A percentile compares a stretch with the other conserved stretches of the same genome.
Evolutionary conservation across 306 rosid species (phyloP).

Genomic region (Cucumis hystrix): DNA sequence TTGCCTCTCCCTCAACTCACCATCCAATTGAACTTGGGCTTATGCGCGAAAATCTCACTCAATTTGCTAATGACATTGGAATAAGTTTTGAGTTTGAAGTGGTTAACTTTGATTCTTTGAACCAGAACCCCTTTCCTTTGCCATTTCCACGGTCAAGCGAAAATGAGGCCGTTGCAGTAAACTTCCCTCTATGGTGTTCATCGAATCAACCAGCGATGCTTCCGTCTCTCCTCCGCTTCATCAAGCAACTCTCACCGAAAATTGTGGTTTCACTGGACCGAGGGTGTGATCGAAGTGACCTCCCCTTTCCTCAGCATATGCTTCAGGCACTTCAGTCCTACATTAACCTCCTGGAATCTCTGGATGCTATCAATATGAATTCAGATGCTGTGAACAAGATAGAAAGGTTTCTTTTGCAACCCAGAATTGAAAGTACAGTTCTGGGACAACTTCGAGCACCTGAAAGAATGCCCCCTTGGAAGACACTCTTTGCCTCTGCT

Average conservation of each 20-base stretch:
- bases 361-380: slow-evolving; percentile 22
- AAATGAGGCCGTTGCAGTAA: slow-evolving; percentile 25
- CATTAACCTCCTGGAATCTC: slow-evolving; percentile 26
- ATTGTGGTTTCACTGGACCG: slow-evolving; percentile 29
- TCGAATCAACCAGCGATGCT: slow-evolving; percentile 24
- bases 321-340: slow-evolving; percentile 29
- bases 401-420: slow-evolving; percentile 32
- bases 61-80: slow-evolving; percentile 27
- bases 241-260: slow-evolving; percentile 32
- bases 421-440: slow-evolving; percentile 25
- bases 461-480: slow-evolving; percentile 25
- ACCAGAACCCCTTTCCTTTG: slow-evolving; percentile 15
- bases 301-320: slow-evolving; percentile 32
- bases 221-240: slow-evolving; percentile 23
- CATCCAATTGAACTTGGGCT: slow-evolving; percentile 22
- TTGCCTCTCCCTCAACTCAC: slow-evolving; percentile 32
- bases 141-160: slow-evolving; percentile 15
- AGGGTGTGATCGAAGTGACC: slow-evolving; percentile 30
- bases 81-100: slow-evolving; percentile 30
- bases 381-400: slow-evolving; percentile 26
- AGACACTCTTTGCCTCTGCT: slow-evolving; percentile 15
- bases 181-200: slow-evolving; percentile 25
- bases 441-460: slow-evolving; percentile 25
- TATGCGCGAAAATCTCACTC: slow-evolving; percentile 26
- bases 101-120: slow-evolving; percentile 23